phyloP scores from a whole-genome alignment of 1,139 yeast genomes.

The Suhomyces wounanorum region DNA sequence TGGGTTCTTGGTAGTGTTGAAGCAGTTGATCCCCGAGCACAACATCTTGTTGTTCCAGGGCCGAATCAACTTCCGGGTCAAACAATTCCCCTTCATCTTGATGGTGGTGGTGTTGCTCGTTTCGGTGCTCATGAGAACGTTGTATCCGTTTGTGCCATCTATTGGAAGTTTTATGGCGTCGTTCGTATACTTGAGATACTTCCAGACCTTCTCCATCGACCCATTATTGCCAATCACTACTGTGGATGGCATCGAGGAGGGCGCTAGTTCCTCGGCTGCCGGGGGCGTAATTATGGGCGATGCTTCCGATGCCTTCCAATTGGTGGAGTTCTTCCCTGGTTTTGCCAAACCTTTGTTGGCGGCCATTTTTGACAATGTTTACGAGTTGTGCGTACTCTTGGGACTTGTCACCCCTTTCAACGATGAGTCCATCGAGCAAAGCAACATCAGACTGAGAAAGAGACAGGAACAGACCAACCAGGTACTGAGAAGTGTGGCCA shows the following conservation, averaged over 20 bases:
- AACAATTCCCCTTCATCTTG: slow-evolving; percentile 70
- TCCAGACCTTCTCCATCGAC: slow-evolving; percentile 49
- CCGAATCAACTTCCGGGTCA: slow-evolving; percentile 63
- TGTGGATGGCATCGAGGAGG: slow-evolving; percentile 14
- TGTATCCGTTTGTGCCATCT: slow-evolving; percentile 65
- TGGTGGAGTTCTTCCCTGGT: slow-evolving; percentile 80
- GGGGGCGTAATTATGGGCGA: slow-evolving; percentile 60
- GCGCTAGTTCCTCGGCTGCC: not conserved
- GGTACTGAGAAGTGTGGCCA: slow-evolving; percentile 44
- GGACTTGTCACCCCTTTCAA: slow-evolving; percentile 67
- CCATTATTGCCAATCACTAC: slow-evolving; percentile 43
- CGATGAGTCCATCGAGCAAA: slow-evolving; percentile 69
- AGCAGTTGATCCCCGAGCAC: slow-evolving; percentile 89
- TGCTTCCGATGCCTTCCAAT: slow-evolving; percentile 85
- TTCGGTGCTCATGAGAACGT: slow-evolving; percentile 43
- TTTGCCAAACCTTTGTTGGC: slow-evolving; percentile 52
- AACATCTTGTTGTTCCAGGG: slow-evolving; percentile 70
- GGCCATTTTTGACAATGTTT: slow-evolving; percentile 55
- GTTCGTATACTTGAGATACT: slow-evolving; percentile 78
- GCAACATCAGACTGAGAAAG: slow-evolving; percentile 70
- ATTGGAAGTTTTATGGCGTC: slow-evolving; percentile 67
- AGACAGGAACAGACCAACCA: slow-evolving; percentile 48
- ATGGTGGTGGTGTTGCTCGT: slow-evolving; percentile 47
- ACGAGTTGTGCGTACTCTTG: slow-evolving; percentile 54
- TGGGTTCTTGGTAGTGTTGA: slow-evolving; percentile 81